These are phyloP conservation scores for Tetrahymena borealis DNA, from an alignment of 73 alveolate genomes.

Conservation along the genomic window DNA sequence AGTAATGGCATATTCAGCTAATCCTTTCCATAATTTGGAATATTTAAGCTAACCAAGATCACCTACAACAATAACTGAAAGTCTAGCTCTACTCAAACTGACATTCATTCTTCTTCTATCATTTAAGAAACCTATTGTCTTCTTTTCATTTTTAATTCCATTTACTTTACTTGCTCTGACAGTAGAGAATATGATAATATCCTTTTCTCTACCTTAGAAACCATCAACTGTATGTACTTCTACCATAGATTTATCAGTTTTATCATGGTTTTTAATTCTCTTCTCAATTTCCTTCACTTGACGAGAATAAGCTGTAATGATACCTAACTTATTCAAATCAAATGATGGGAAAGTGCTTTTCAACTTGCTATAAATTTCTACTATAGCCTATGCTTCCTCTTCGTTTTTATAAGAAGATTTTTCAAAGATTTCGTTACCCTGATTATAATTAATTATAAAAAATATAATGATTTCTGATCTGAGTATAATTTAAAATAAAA, in stretches of 20 bases:
- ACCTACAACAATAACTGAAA: constrained; percentile 72
- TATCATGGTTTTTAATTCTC: constrained; percentile 6
- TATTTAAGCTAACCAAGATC: constrained; percentile 62
- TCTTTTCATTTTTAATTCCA: constrained; percentile 36
- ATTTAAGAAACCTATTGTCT: constrained; percentile 76
- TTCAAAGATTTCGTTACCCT: constrained; percentile 40
- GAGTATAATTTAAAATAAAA: too few species aligned
- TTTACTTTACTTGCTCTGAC: constrained; percentile 59
- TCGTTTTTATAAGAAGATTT: constrained; percentile 44
- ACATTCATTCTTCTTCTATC: constrained; percentile 95
- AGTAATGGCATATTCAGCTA: constrained; percentile 6
- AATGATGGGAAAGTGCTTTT: constrained; percentile 17
- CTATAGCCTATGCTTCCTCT: constrained; percentile 22
- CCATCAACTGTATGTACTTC: constrained; percentile 92
- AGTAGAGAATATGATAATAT: constrained; percentile 76
- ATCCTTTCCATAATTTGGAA: constrained; percentile 58
- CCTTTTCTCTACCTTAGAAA: constrained; percentile 93
- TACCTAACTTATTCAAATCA: constrained; percentile 32
- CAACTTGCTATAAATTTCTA: constrained; percentile 18
- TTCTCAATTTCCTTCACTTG: constrained; percentile 40
- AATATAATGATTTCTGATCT: not conserved
- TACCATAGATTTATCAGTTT: constrained; percentile 14
- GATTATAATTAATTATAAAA: not conserved
- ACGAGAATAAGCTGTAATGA: constrained; percentile 51
- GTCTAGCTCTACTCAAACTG: constrained; percentile 83